A percentile compares a stretch with the other conserved stretches of the same genome.
phyloP scores from a whole-genome alignment of 495 filamentous ascomycete species.

The Clohesyomyces aquaticus region DNA sequence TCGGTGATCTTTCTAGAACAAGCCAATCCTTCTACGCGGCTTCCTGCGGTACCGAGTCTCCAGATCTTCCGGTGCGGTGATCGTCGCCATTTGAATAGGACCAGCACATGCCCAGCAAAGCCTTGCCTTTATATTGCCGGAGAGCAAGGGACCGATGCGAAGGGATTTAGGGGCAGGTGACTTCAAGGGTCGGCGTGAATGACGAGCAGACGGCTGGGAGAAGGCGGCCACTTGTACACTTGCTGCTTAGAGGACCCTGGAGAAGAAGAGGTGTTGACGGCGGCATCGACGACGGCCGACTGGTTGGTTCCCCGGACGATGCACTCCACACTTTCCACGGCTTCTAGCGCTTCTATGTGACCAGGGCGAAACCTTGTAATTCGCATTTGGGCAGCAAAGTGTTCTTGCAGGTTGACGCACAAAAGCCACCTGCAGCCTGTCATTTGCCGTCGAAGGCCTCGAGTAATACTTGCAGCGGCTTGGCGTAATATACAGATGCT shows the following conservation, averaged over 20 bases:
- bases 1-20: conserved; percentile 17
- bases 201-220: background rate
- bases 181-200: background rate
- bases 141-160: background rate
- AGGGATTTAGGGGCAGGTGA: background rate
- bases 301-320: conserved; percentile 21
- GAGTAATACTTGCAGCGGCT: conserved; percentile 27
- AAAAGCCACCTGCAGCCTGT: conserved; percentile 24
- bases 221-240: background rate
- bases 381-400: conserved; percentile 36
- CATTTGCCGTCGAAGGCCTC: conserved; percentile 10
- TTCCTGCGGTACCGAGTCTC: background rate
- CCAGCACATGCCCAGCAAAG: background rate
- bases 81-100: background rate
- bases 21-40: conserved; percentile 1
- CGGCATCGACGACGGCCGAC: conserved; percentile 7
- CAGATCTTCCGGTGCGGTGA: background rate
- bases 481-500: conserved; percentile 28
- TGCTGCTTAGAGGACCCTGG: background rate
- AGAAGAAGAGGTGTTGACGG: background rate
- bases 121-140: background rate
- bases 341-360: conserved; percentile 29
- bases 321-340: conserved; percentile 37
- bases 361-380: conserved; percentile 9
- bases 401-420: conserved; percentile 15